Evolutionary conservation across 192 early-diverging fungal genomes (phyloP), one percentile per base, ranked within the genome.

Genomic region (Coemansia sp.): DNA sequence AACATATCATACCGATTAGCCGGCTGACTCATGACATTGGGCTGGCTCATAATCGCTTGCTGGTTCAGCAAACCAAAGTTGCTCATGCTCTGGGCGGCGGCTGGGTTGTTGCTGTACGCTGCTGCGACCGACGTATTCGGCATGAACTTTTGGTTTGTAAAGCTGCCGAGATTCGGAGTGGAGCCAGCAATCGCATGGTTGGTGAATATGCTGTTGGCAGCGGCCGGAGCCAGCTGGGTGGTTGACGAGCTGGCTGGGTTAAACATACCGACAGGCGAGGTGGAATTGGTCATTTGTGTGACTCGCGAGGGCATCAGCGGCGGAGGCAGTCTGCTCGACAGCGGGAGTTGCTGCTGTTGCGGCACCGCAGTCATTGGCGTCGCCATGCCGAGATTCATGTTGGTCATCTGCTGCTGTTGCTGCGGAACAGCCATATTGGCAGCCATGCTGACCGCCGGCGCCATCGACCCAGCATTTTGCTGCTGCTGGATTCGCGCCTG

Each of bases 1-100:
- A 79, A 74, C 57, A 79, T 20, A 20, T 79, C 77, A 55, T 79
- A 79, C 28, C 69, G 65, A 64, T 20, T 70, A 7, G 57, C 66
- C 0, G 34, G n/a, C 46, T 46, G 25, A 40, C 36, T 47, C 31
- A 31, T 59, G 54, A 75, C 69, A 21, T 62, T 40, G 4, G 51
- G 51, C 11, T 21, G 51, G 2, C 20, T 52, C 23, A 25, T 20
- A 19, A 52, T 23, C 19, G 17, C 21, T 23, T 22, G 36, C 42
- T 62, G 63, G 51, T 70, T 62, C 44, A 66, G 57, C 19, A 68
- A 58, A 34, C 62, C 65, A 68, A 77, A 71, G 59, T 51, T 68
- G 25, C 60, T 68, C 17, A 71, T 65, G 59, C 66, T 71, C 21
- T 78, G 74, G 0, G 69, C 56, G 19, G 69, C 65, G n/a, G 60